Evolutionary conservation across 345 rosid genomes (phyloP), one percentile per base, ranked within the genome.

Genomic region (Viola odorata): DNA sequence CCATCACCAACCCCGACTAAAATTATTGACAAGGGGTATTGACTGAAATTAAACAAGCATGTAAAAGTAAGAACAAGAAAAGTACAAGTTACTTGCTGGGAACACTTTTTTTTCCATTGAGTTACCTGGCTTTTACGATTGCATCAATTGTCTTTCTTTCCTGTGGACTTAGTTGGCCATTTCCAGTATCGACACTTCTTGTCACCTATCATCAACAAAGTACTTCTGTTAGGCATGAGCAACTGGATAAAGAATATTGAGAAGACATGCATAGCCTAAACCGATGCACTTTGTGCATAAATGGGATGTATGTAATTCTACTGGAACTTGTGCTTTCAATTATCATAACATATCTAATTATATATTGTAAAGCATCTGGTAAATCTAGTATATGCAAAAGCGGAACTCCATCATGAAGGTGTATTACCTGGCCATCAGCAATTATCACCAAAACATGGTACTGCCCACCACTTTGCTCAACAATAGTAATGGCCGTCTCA

Each of bases 1-100:
- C 99, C 99, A 74, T 95, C 99, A 23, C 99, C 99, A 0, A 95
- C 97, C 56, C 99, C 99, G 0, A 95, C 97, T 61, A 91, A 76
- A 51, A 91, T 74, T 52, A 95, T 88, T 36, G 97, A 91, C 55
- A 95, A 62, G 36, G 97, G 97, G 77, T 86, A 85, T 74, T 88
- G 76, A 65, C 98, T 89, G 82, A 73, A 81, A 64, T 16, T 38
- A 57, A 52, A 69, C 40, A 50, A 37, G 41, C 41, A 17, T 13
- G 44, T 41, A 41, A 40, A 56, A 4, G 5, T 17, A 4, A 12
- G 42, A 44, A 37, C 41, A 59, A 23, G 42, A 48, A 53, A 60
- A 55, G 40, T 45, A 13, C 32, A 23, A 23, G 32, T 23, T 23
- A 23, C 32, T 23, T 23, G 32, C 32, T 23, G 32, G 32, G 32